These are phyloP conservation scores for Fusarium keratoplasticum DNA, from an alignment of 2,329 filamentous ascomycete genomes.

Conservation along the genomic window DNA sequence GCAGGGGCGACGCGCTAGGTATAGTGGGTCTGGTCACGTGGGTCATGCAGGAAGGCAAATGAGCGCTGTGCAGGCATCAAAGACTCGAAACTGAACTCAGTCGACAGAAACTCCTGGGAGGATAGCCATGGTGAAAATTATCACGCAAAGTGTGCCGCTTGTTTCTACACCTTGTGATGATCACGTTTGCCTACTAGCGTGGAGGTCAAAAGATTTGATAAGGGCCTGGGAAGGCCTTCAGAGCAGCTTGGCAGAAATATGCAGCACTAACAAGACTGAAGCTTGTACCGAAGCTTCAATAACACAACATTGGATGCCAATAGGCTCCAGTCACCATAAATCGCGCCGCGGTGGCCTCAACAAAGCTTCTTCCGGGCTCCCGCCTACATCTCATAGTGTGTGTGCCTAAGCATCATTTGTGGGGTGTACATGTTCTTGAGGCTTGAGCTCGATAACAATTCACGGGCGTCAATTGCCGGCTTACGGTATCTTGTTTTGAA, in stretches of 20 bases:
- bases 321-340: background rate
- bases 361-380: background rate
- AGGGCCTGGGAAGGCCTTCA: background rate
- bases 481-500: background rate
- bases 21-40: constrained; percentile 42
- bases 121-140: background rate
- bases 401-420: too few relatives aligned
- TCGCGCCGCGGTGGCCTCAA: background rate
- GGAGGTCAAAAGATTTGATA: background rate
- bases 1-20: constrained; percentile 38
- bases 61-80: background rate
- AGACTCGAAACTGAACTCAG: background rate
- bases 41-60: background rate
- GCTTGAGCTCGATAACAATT: background rate
- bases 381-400: too few relatives aligned
- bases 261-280: background rate
- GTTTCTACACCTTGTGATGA: background rate
- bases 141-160: background rate
- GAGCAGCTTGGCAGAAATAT: background rate
- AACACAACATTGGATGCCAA: background rate
- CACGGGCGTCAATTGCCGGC: background rate
- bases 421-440: too few relatives aligned
- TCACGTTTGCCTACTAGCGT: background rate
- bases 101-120: background rate
- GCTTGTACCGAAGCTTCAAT: background rate